phyloP scores from a whole-genome alignment of 108 stramenopile genomes.

The Skeletonema tropicum region DNA sequence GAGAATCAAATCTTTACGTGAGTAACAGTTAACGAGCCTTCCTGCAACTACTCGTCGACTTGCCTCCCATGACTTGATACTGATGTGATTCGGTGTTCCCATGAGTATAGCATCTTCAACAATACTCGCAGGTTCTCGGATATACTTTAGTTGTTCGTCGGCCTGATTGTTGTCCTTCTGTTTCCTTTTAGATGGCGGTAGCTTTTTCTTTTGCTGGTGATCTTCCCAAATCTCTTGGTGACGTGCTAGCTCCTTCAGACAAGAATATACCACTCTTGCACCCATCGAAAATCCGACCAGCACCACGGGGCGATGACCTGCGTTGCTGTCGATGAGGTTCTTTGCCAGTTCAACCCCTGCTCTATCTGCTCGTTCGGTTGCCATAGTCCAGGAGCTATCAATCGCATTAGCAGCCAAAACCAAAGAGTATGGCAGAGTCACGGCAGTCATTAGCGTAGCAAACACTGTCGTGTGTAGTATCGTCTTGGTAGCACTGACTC shows the following conservation, averaged over 20 bases:
- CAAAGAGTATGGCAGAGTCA: slow-evolving; percentile 79
- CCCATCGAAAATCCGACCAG: slow-evolving; percentile 96
- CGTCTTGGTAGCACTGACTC: slow-evolving; percentile 70
- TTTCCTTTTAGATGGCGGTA: slow-evolving; percentile 14
- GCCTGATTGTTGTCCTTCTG: slow-evolving; percentile 17
- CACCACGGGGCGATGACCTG: slow-evolving; percentile 91
- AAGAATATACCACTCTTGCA: slow-evolving; percentile 91
- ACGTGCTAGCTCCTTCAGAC: slow-evolving; percentile 89
- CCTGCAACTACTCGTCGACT: slow-evolving; percentile 89
- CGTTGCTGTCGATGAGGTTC: slow-evolving; percentile 78
- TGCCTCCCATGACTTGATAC: slow-evolving; percentile 81
- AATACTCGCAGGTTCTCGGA: slow-evolving; percentile 85
- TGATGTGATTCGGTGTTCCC: slow-evolving; percentile 84
- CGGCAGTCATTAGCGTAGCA: slow-evolving; percentile 74
- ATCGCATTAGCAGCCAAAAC: slow-evolving; percentile 81
- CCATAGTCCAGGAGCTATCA: slow-evolving; percentile 92
- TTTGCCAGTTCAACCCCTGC: slow-evolving; percentile 91
- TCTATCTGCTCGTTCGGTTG: slow-evolving; percentile 86
- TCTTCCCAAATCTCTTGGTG: slow-evolving; percentile 84
- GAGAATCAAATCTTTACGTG: slow-evolving; percentile 88
- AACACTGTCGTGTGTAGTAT: slow-evolving; percentile 82
- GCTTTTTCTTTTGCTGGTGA: slow-evolving; percentile 47
- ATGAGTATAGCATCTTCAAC: slow-evolving; percentile 91
- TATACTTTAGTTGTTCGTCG: slow-evolving; percentile 53
- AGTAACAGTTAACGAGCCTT: slow-evolving; percentile 93